Evolutionary conservation across 2,329 filamentous ascomycete genomes (phyloP).

Genomic region (Ophiostoma novo-ulmi): DNA sequence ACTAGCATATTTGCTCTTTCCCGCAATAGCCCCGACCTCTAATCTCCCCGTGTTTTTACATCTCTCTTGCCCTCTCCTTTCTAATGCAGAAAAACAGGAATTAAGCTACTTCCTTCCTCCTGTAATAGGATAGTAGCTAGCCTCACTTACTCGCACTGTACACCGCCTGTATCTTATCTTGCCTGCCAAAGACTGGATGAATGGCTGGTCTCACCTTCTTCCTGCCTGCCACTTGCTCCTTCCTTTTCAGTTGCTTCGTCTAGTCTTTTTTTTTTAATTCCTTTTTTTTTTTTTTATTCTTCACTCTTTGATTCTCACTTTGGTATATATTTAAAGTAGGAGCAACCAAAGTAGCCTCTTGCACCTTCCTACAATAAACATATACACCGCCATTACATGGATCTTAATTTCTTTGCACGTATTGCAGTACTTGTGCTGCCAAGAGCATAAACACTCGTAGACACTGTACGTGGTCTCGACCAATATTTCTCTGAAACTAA

Average conservation of each 20-base stretch:
- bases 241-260: background rate
- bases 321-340: background rate
- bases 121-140: background rate
- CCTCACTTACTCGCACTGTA: background rate
- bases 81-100: conserved; percentile 1
- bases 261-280: too few species aligned
- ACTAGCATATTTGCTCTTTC: conserved; percentile 3
- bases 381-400: background rate
- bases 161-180: background rate
- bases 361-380: background rate
- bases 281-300: too few species aligned
- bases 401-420: background rate
- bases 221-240: background rate
- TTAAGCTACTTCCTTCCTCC: conserved; percentile 1
- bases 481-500: conserved; percentile 20
- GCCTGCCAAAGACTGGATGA: background rate
- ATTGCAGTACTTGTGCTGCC: background rate
- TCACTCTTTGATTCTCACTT: background rate
- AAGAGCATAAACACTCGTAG: background rate
- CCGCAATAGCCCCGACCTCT: conserved; percentile 6
- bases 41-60: conserved; percentile 8
- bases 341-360: background rate
- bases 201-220: too few species aligned
- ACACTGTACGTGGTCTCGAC: conserved; percentile 19
- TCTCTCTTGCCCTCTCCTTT: background rate